Base-by-base conservation (phyloP, 1,284 basidiomycete species). In the Inonotus hispidus region DNA sequence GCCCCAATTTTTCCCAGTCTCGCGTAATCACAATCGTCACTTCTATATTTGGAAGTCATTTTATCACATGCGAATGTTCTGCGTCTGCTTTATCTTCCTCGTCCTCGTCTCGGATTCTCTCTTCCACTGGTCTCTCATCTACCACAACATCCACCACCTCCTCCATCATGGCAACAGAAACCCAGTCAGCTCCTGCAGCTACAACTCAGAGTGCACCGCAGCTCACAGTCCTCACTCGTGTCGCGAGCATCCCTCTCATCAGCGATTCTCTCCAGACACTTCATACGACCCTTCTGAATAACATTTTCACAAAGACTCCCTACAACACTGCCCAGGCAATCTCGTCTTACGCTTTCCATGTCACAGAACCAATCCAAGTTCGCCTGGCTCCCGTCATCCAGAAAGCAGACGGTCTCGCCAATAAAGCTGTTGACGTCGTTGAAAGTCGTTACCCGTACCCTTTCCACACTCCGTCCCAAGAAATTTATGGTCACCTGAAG, bases 341-440 rank as follows among this genome's bases (percentile, higher is more conserved):
- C 56, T 82, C 84, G 1, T 76, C 75, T 41, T 76, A 81, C 25
- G 86, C 86, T 2, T 81, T 83, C 70, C 82, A 77, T 69, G 79
- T 80, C 67, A 79, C 85, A 0, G 82, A 83, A 66, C 87, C 89
- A 14, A 63, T 90, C 50, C 85, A 87, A 67, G 74, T 78, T 56
- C 80, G 79, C 59, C 73, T 91, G 32, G 84, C 83, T 0, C 87
- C 90, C 19, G 70, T 89, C 46, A 79, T 90, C 66, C 73, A 76
- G 43, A 78, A 80, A 55, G 87, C 82, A 6, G 83, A 92, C 67
- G 80, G 72, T 25, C 76, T 75, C 62, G 89, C 87, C 19, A 89
- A 90, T 78, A 85, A 82, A 74, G 86, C 82, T 25, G 77, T 90
- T 54, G 88, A 92, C 68, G 82, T 71, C n/a, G 85, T 91, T 56